Conservation (phyloP, 345 rosid species). For the Arabidopsis arenosa region DNA sequence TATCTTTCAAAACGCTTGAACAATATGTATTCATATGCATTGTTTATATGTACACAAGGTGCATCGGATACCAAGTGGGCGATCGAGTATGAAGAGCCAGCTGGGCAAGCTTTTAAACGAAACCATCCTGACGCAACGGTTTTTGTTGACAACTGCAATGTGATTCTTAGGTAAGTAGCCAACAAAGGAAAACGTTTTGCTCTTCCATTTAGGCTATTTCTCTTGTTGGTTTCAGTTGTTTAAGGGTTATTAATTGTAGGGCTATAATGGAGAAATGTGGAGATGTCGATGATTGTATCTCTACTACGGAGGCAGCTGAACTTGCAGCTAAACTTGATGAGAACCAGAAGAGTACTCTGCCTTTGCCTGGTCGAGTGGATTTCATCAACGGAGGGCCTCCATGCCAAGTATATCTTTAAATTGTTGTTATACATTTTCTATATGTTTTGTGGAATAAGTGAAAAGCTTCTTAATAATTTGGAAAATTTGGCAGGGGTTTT, state of each 20-base stretch:
- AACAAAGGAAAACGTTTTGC: neutral
- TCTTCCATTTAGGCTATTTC: neutral
- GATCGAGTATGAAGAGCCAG: conserved; percentile 89
- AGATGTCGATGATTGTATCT: conserved; percentile 78
- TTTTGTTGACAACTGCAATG: conserved; percentile 81
- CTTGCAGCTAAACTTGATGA: conserved; percentile 47
- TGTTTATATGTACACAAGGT: conserved; percentile 55
- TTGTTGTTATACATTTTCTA: neutral
- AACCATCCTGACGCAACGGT: conserved; percentile 72
- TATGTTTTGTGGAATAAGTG: neutral
- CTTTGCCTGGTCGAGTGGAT: conserved; percentile 72
- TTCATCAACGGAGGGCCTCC: conserved; percentile 98
- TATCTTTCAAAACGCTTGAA: neutral
- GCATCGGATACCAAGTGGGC: conserved; percentile 82
- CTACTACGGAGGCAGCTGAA: conserved; percentile 71
- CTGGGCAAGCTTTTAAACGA: conserved; percentile 70
- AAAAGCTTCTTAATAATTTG: neutral
- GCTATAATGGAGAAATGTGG: conserved; percentile 81
- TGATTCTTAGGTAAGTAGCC: conserved; percentile 61
- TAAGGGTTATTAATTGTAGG: conserved; percentile 47
- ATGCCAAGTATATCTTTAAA: conserved; percentile 63
- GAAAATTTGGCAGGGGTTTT: conserved; percentile 71
- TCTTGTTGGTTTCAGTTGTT: neutral
- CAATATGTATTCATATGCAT: neutral
- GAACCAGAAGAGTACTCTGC: conserved; percentile 44